A percentile compares a stretch with the other conserved stretches of the same genome.
Conservation (phyloP, 768 basidiomycete genomes). For the Lactarius sp. region DNA sequence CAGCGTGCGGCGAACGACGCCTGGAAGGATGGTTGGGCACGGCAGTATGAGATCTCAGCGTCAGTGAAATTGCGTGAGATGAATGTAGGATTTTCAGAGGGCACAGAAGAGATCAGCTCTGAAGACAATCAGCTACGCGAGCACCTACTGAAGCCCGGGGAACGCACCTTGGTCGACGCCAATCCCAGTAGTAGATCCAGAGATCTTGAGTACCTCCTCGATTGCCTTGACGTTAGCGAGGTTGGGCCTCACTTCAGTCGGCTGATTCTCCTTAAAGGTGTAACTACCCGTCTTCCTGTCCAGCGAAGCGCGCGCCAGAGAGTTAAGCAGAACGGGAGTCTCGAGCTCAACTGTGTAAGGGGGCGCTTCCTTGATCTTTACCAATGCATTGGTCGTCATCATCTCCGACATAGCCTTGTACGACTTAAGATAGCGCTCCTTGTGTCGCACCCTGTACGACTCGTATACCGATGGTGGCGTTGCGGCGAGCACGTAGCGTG, state of each 20-base stretch:
- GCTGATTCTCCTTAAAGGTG: constrained; percentile 64
- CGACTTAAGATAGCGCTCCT: constrained; percentile 57
- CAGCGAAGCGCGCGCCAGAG: constrained; percentile 77
- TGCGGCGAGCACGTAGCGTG: constrained; percentile 84
- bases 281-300: constrained; percentile 85
- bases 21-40: constrained; percentile 72
- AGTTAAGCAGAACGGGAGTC: constrained; percentile 82
- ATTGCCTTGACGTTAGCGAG: constrained; percentile 64
- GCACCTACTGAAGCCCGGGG: constrained; percentile 15
- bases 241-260: constrained; percentile 48
- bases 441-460: constrained; percentile 68
- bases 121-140: neutral
- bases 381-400: constrained; percentile 90
- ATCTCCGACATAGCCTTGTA: constrained; percentile 94
- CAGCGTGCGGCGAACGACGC: constrained; percentile 96
- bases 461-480: constrained; percentile 75
- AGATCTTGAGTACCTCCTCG: constrained; percentile 45
- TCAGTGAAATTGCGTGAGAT: constrained; percentile 90
- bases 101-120: constrained; percentile 92
- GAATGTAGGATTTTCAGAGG: constrained; percentile 84
- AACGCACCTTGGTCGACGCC: constrained; percentile 82
- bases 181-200: constrained; percentile 60
- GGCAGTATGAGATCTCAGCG: constrained; percentile 82
- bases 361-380: constrained; percentile 91
- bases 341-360: constrained; percentile 88